Evolutionary conservation across 768 basidiomycete genomes (phyloP).

Genomic region (Hericium erinaceus): DNA sequence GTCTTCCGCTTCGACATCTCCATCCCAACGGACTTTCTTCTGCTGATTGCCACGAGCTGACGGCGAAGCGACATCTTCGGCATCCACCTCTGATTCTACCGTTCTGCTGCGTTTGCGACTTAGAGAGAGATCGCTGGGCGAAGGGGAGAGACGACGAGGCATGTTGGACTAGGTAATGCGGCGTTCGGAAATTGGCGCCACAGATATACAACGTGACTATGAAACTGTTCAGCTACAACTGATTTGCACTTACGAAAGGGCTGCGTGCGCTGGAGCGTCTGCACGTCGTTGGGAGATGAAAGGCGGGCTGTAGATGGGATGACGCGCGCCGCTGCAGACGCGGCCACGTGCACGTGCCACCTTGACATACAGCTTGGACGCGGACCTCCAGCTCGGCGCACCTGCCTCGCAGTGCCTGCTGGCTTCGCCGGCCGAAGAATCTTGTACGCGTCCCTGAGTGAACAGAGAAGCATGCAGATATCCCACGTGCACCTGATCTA

Average conservation of each 20-base stretch:
- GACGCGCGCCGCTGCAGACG: background rate
- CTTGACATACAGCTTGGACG: background rate
- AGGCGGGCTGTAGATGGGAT: no score
- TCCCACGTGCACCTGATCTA: background rate
- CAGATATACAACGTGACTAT: no score
- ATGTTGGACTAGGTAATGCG: background rate
- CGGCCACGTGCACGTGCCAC: slow-evolving; percentile 10
- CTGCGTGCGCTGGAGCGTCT: no score
- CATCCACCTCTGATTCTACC: background rate
- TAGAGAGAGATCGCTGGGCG: no score
- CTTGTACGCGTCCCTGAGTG: no score
- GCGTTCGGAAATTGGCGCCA: no score
- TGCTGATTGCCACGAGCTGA: slow-evolving; percentile 11
- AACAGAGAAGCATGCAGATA: no score
- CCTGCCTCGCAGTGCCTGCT: no score
- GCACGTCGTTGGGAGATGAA: no score
- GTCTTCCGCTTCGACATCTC: slow-evolving; percentile 9
- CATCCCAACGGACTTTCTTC: slow-evolving; percentile 23
- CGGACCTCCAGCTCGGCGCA: background rate
- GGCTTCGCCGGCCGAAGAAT: no score
- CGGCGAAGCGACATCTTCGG: slow-evolving; percentile 7
- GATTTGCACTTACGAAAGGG: no score
- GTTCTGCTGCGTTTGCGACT: background rate
- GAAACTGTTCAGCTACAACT: no score
- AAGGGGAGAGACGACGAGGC: background rate